phyloP scores from a whole-genome alignment of 768 basidiomycete genomes.

The Trametes sanguinea region DNA sequence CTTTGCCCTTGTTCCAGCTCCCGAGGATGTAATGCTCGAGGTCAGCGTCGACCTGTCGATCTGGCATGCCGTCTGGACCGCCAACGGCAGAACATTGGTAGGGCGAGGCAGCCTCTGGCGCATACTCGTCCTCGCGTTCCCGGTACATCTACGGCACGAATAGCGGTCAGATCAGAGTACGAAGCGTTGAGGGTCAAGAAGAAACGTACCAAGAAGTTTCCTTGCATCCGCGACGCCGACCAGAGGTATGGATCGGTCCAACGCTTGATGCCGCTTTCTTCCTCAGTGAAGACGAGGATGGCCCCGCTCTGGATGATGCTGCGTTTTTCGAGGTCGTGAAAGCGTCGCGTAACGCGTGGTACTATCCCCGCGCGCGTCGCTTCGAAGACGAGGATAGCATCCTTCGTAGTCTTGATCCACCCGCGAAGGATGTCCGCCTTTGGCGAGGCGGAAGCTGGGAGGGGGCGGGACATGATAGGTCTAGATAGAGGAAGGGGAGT shows the following conservation, averaged over 20 bases:
- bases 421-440: conserved; percentile 22
- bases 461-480: conserved; percentile 12
- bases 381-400: conserved; percentile 27
- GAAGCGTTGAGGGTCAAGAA: background rate
- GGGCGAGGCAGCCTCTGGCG: conserved; percentile 7
- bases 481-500: background rate
- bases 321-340: conserved; percentile 26
- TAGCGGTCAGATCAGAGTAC: background rate
- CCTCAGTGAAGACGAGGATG: conserved; percentile 26
- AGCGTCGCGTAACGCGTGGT: conserved; percentile 25
- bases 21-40: conserved; percentile 25
- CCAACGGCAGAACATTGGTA: conserved; percentile 18
- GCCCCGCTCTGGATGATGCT: conserved; percentile 24
- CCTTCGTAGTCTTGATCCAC: conserved; percentile 26
- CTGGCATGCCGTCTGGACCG: background rate
- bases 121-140: conserved; percentile 21
- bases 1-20: conserved; percentile 25
- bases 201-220: conserved; percentile 23
- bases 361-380: conserved; percentile 23
- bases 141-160: conserved; percentile 20
- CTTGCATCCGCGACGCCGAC: conserved; percentile 26
- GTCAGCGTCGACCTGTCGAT: conserved; percentile 11
- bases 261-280: conserved; percentile 27
- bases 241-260: conserved; percentile 28
- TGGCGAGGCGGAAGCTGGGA: conserved; percentile 5